phyloP scores from a whole-genome alignment of 306 rosid species.

The Quercus glauca region DNA sequence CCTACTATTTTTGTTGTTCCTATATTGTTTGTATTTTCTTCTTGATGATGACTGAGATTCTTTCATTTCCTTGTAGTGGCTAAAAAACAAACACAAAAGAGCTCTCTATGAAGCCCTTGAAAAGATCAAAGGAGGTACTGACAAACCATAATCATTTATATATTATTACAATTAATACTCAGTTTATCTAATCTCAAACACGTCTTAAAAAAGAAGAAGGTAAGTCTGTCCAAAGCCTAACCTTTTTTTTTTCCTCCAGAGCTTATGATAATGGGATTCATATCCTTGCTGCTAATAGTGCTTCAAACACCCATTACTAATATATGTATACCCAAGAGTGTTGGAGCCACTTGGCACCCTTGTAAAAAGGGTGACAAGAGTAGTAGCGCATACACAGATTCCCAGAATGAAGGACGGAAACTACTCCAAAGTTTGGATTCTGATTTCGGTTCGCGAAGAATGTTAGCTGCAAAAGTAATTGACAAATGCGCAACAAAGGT shows the following conservation, averaged over 20 bases:
- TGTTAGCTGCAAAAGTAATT: slow-evolving; percentile 28
- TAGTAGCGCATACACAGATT: neutral
- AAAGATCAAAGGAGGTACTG: slow-evolving; percentile 47
- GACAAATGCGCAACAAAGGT: slow-evolving; percentile 24
- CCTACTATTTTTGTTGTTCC: too few relatives aligned
- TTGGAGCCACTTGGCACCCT: slow-evolving; percentile 52
- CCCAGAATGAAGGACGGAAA: slow-evolving; percentile 5
- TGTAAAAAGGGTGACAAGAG: neutral
- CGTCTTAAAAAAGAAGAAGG: neutral
- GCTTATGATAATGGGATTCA: slow-evolving; percentile 60
- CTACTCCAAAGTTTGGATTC: slow-evolving; percentile 25
- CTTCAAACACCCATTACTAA: slow-evolving; percentile 21
- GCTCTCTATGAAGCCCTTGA: slow-evolving; percentile 56
- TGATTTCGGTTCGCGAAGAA: slow-evolving; percentile 28
- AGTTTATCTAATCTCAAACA: neutral
- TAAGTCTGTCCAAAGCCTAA: slow-evolving; percentile 15
- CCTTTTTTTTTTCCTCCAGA: slow-evolving; percentile 12
- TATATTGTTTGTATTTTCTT: too few relatives aligned
- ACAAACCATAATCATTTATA: too few relatives aligned
- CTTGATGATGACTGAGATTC: neutral
- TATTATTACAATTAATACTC: too few relatives aligned
- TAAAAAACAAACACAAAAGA: slow-evolving; percentile 29
- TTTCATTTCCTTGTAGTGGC: slow-evolving; percentile 30
- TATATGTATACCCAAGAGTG: slow-evolving; percentile 30
- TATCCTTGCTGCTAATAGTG: slow-evolving; percentile 47